Evolutionary conservation across 352 stramenopile genomes (phyloP).

Genomic region (Globisporangium carolinianum): DNA sequence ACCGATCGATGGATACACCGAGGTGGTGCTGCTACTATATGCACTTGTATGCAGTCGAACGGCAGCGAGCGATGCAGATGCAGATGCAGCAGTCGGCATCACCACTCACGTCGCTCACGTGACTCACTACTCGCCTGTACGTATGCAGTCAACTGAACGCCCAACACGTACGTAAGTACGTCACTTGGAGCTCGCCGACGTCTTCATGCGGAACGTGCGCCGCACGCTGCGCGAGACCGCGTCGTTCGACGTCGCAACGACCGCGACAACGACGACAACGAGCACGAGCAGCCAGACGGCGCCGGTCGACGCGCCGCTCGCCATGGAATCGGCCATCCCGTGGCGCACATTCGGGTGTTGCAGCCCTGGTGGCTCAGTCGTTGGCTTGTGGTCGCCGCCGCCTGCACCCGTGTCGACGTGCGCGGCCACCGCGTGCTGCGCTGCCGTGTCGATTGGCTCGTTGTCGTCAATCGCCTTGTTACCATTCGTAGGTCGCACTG

Average conservation of each 20-base stretch:
- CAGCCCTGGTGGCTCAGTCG: conserved; percentile 11
- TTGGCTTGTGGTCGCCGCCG: conserved; percentile 20
- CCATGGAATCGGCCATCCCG: conserved; percentile 25
- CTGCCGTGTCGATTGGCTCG: conserved; percentile 24
- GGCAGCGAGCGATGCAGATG: too few species aligned
- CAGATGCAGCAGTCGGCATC: too few species aligned
- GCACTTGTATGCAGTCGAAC: too few species aligned
- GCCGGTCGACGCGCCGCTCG: conserved; percentile 21
- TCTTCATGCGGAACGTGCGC: conserved; percentile 33
- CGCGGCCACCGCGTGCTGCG: conserved; percentile 21
- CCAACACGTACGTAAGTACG: not conserved
- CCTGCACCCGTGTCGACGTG: conserved; percentile 33
- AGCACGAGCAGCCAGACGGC: conserved; percentile 51
- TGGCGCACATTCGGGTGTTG: conserved; percentile 28
- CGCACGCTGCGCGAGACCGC: conserved; percentile 46
- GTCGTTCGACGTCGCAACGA: conserved; percentile 70
- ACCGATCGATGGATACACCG: too few species aligned
- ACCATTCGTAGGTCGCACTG: conserved; percentile 7
- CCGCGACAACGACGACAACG: conserved; percentile 35
- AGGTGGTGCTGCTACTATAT: too few species aligned
- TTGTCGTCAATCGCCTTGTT: conserved; percentile 18
- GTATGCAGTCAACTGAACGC: too few species aligned
- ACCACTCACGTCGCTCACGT: too few species aligned
- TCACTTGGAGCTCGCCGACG: conserved; percentile 25
- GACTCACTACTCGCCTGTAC: too few species aligned